Evolutionary conservation across 176 grass and related monocot species (phyloP).

Genomic region (Panicum miliaceum): DNA sequence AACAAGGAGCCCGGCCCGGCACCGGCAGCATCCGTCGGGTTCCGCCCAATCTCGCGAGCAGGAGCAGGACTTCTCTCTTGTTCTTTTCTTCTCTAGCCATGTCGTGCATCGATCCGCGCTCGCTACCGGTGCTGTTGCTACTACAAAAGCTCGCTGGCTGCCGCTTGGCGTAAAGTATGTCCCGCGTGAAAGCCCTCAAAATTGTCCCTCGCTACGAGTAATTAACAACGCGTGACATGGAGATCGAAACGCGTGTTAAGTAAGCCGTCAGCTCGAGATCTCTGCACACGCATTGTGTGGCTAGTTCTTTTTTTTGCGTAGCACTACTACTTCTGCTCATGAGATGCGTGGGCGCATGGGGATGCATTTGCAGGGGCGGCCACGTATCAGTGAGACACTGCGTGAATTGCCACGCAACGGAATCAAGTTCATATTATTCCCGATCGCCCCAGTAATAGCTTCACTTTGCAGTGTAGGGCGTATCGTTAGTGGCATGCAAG

Average conservation of each 20-base stretch:
- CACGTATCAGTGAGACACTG: too few relatives aligned
- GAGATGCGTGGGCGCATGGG: too few relatives aligned
- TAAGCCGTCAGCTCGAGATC: slow-evolving; percentile 44
- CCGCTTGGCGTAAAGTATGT: slow-evolving; percentile 47
- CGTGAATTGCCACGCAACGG: too few relatives aligned
- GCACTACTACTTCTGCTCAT: too few relatives aligned
- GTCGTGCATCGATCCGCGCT: slow-evolving; percentile 33
- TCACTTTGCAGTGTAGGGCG: too few relatives aligned
- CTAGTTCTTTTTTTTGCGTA: too few relatives aligned
- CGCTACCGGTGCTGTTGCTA: not conserved
- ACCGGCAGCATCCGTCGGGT: slow-evolving; percentile 58
- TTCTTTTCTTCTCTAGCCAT: slow-evolving; percentile 57
- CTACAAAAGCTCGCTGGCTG: not conserved
- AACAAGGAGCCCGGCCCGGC: slow-evolving; percentile 18
- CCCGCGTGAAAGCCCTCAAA: slow-evolving; percentile 43
- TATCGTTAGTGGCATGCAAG: too few relatives aligned
- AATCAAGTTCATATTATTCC: too few relatives aligned
- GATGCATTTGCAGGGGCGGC: too few relatives aligned
- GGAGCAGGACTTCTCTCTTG: slow-evolving; percentile 84
- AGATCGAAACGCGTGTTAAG: slow-evolving; percentile 37
- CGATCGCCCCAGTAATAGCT: too few relatives aligned
- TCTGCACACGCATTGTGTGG: slow-evolving; percentile 1
- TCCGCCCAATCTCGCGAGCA: slow-evolving; percentile 54
- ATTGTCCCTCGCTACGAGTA: slow-evolving; percentile 1
- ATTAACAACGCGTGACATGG: not conserved